Percentiles rank a stretch among this genome's conserved stretches.
Conservation (phyloP, 1,139 yeast species). For the Suhomyces bokatorum region DNA sequence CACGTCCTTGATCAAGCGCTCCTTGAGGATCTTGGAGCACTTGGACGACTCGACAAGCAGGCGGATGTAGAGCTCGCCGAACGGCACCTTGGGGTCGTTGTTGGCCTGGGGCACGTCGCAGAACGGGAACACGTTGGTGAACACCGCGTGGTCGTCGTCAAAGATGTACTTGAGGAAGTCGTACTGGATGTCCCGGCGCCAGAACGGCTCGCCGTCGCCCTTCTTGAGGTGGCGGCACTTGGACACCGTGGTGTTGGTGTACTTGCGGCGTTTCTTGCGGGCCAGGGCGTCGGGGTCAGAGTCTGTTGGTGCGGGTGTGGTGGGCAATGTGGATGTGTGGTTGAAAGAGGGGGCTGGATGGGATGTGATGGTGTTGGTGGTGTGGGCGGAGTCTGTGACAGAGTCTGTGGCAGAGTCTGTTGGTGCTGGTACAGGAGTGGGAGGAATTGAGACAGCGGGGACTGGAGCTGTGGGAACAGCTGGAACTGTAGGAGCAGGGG, state of each 20-base stretch:
- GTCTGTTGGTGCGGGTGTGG: neutral
- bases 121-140: constrained; percentile 56
- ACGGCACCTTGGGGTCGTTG: constrained; percentile 58
- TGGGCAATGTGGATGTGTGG: neutral
- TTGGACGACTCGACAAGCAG: constrained; percentile 82
- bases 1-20: constrained; percentile 64
- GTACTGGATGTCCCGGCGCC: constrained; percentile 86
- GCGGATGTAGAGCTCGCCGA: constrained; percentile 81
- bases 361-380: neutral
- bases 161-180: constrained; percentile 71
- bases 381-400: neutral
- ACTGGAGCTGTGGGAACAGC: too few relatives aligned
- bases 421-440: neutral
- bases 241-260: constrained; percentile 15
- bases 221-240: constrained; percentile 69
- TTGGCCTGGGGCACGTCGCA: constrained; percentile 37
- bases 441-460: neutral
- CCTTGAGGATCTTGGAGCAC: constrained; percentile 80
- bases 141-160: constrained; percentile 61
- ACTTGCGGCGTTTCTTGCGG: constrained; percentile 15
- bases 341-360: too few relatives aligned
- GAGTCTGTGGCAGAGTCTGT: neutral
- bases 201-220: constrained; percentile 88
- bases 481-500: neutral
- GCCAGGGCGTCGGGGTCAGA: constrained; percentile 6